Base-by-base conservation (phyloP, 2,329 filamentous ascomycete genomes). In the Xylaria sp. region DNA sequence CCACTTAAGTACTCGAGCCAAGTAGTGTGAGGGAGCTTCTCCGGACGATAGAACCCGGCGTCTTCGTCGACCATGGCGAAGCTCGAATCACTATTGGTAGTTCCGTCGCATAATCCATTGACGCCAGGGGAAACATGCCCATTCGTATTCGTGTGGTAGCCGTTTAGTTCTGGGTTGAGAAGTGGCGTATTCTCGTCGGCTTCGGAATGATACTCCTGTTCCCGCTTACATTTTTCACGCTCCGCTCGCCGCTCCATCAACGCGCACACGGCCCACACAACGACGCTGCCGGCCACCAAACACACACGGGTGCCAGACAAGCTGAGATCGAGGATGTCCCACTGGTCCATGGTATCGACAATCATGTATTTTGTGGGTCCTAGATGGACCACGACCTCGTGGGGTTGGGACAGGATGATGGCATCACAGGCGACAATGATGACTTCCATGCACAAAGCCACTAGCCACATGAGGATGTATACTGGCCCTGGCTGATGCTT, bases 1-100 rank as follows among this genome's bases (percentile, higher is more conserved):
- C 94, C 93, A 66, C 90, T 88, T 63, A 97, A 81, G 75, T 99
- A 99, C 73, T 98, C 93, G 87, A 91, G 96, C 95, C 95, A 99
- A 54, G 89, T 95, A 68, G 91, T 92, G 68, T 91, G 90, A 2
- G 92, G 93, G 8, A 92, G 85, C 66, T 92, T 94, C 37, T 90
- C 90, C 1, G 93, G 93, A 68, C 94, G 90, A 75, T 96, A 96
- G 82, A 96, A 98, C 5, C 91, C 92, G 9, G 90, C 87, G 23
- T 87, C 86, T 53, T 87, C 85, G 60, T 92, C 89, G 64, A 80
- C 72, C 53, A 68, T 67, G 23, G 65, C 65, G 54, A 69, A 68
- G 33, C 51, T 59, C 25, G 58, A 23, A 4, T 60, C 55, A 11
- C 17, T 27, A 37, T 55, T 55, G n/a, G 56, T 6, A 17, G 59